Evolutionary conservation across 2,329 filamentous ascomycete species (phyloP), one percentile per base, ranked within the genome.

Genomic region (Aspergillus tamarii): DNA sequence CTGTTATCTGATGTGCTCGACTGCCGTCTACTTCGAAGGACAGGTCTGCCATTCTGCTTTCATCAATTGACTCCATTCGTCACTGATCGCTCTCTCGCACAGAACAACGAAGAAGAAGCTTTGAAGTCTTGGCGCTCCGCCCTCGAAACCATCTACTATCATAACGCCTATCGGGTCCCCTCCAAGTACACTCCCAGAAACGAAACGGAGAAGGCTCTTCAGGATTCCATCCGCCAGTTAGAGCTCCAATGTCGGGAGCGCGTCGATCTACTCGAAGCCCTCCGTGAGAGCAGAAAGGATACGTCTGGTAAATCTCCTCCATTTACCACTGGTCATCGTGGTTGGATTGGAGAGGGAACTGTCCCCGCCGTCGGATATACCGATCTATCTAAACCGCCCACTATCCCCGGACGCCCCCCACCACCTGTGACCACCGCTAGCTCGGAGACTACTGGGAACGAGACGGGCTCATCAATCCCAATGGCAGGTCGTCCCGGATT

Each of bases 211-310:
- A 90, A 87, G 72, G 89, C 92, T 3, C 80, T 98, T 62, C 86
- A 91, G 60, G 91, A 95, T 61, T 96, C 93, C 56, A 80, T 98
- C 64, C 87, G 88, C 63, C 86, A 93, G 72, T 86, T 98, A 73
- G 93, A 98, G 75, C 77, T 94, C 66, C 94, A 97, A 79, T 97
- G 94, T 78, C 94, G 95, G 77, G 94, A 98, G 79, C 87, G 94
- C 56, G 92, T 97, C 57, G 93, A 97, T 75, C 83, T 98, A 39
- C 84, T 98, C 8, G 91, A 95, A 74, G 91, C 94, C 8, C 81
- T 98, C 62, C 87, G 89, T 65, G 83, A 91, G 67, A 90, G 87
- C 70, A 81, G 87, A 36, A 80, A 84, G 65, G 87, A 88, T 21
- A 58, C 61, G 34, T 65, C 50, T 67, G 73, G 72, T 36, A 78